Base-by-base conservation (phyloP, 208 protist species). In the Leptomonas seymouri region DNA sequence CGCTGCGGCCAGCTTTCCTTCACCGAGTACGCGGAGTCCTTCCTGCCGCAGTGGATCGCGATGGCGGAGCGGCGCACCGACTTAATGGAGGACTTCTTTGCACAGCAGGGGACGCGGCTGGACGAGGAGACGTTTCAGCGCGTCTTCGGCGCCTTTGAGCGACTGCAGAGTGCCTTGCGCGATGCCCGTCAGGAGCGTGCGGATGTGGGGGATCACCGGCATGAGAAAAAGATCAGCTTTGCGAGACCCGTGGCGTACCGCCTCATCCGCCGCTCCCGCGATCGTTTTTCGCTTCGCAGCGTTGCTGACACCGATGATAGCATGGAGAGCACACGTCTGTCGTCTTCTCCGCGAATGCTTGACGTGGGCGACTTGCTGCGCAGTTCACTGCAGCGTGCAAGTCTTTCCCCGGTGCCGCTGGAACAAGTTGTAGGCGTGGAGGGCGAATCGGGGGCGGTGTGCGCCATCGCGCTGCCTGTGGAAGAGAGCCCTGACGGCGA, bases 211-310 rank as follows among this genome's bases (percentile, higher is more conserved):
- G 36, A 45, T 1, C 54, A 59, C 21, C 55, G 45, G 14, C 57
- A 65, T 34, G 70, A 80, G 49, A 84, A 81, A 50, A 48, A 63
- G 16, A 80, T 85, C 46, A 74, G 71, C 15, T 85, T 85, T 59
- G 75, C 80, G 25, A 64, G 66, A 16, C 80, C 80, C 16, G 53
- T 85, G 9, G 80, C 80, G 25, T 64, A 81, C 56, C 80, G 80
- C 44, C 67, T 85, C 30, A 79, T 80, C 1, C 75, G 75, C 11
- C 72, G 74, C 66, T 80, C 71, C 15, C 59, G 63, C 57, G 76
- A 78, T 67, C 81, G 81, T 49, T 70, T 82, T 4, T 82, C 76
- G 6, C 54, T 82, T 1, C 73, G 81, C 44, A 79, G 64, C 57
- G 30, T 82, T 42, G 60, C 76, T 8, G 76, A 78, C 55, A 31